phyloP scores from a whole-genome alignment of 306 rosid genomes.

The Mimosa pudica region DNA sequence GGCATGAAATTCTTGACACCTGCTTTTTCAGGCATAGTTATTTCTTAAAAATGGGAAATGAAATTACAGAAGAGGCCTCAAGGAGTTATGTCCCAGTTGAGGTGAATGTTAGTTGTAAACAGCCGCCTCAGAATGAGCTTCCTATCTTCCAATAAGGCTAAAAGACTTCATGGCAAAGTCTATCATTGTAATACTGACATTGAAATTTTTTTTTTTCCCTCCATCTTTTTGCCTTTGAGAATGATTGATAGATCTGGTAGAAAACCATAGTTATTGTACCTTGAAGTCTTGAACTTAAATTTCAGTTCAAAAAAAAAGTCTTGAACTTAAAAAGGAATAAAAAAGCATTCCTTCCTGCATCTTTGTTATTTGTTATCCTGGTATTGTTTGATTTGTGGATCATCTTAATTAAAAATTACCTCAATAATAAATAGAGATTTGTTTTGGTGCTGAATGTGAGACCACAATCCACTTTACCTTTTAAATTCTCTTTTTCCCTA shows the following conservation, averaged over 20 bases:
- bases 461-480: too few species aligned
- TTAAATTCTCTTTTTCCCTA: too few species aligned
- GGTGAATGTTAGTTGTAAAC: conserved; percentile 35
- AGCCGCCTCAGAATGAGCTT: conserved; percentile 55
- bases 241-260: not conserved
- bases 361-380: not conserved
- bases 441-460: too few species aligned
- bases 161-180: conserved; percentile 20
- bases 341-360: not conserved
- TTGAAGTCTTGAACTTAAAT: not conserved
- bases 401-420: not conserved
- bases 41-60: conserved; percentile 73
- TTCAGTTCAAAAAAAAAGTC: too few species aligned
- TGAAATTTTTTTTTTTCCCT: conserved; percentile 5
- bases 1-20: conserved; percentile 28
- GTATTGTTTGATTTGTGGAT: conserved; percentile 8
- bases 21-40: conserved; percentile 86
- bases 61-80: conserved; percentile 58
- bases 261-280: not conserved
- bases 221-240: conserved; percentile 13
- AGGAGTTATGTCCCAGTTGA: conserved; percentile 55
- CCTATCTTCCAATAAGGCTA: conserved; percentile 64
- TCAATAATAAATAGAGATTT: too few species aligned
- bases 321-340: not conserved
- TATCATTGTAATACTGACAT: conserved; percentile 16